Evolutionary conservation across 768 basidiomycete genomes (phyloP), one percentile per base, ranked within the genome.

Genomic region (Boletus fagicola): DNA sequence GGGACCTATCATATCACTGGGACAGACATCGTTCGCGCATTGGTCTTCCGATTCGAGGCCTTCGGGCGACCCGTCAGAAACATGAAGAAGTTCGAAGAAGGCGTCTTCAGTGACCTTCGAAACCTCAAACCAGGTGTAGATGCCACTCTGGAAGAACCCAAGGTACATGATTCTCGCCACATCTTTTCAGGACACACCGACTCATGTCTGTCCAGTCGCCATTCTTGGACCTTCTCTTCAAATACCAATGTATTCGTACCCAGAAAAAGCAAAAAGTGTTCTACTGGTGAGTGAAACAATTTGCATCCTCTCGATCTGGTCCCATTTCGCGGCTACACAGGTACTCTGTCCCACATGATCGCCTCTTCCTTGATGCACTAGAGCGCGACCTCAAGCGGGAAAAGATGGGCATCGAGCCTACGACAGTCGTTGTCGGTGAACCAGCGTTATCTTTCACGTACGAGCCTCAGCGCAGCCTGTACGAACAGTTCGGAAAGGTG

Each of bases 221-320:
- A 0, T 95, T 98, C 75, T 79, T 98, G 18, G 95, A 98, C 65
- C 80, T 95, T 28, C 76, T 98, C 11, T 97, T 97, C 84, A 94
- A 95, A 72, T 94, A 91, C 65, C 93, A 95, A 69, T 96, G 94
- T 70, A 97, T 98, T 63, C 85, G 95, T 39, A 98, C 95, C 1
- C 95, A 98, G 72, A 98, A 97, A 81, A 98, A 97, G 76, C 95
- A 96, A 77, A 94, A 98, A 72, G 95, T 98, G n/a, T 98, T 97
- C 69, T 97, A 92, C 72, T 98, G 95, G 94, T 92, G 63, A 53
- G 87, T 76, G 26, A 1, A 22, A 39, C 47, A 50, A 42, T 18
- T 55, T 51, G 31, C 26, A 16, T 53, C 48, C 26, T 38, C 6
- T 4, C 7, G 16, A 31, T 57, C 28, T 51, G 24, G 39, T 51